Conservation (phyloP, 169 alveolate species). For the Cyclospora cayetanensis region DNA sequence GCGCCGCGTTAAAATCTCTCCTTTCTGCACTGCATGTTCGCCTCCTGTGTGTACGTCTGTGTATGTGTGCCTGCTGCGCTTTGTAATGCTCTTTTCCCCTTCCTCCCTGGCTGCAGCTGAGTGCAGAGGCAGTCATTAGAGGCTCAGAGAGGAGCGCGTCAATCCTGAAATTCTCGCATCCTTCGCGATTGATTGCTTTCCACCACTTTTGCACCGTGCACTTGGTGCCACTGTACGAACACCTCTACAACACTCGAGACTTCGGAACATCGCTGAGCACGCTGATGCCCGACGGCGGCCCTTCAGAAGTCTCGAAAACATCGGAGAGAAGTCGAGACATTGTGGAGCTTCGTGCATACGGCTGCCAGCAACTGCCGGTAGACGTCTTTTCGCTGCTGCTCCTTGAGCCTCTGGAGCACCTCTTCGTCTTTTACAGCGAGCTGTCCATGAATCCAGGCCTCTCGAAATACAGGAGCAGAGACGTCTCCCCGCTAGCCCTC, state of each 20-base stretch:
- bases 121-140: neutral
- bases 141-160: neutral
- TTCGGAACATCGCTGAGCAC: neutral
- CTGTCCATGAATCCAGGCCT: slow-evolving; percentile 18
- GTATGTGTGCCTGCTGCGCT: neutral
- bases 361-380: neutral
- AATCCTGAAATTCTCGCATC: neutral
- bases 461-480: neutral
- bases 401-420: slow-evolving; percentile 40
- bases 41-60: neutral
- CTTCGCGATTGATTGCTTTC: slow-evolving; percentile 49
- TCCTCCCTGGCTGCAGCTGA: neutral
- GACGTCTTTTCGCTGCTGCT: slow-evolving; percentile 27
- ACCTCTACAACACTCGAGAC: slow-evolving; percentile 22
- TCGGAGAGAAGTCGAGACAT: neutral
- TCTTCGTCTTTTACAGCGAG: slow-evolving; percentile 53
- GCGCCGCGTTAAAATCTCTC: neutral
- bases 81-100: no score
- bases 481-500: neutral
- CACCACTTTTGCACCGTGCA: slow-evolving; percentile 25
- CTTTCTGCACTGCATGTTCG: neutral
- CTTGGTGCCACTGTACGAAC: slow-evolving; percentile 44
- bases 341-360: neutral
- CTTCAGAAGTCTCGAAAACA: neutral
- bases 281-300: neutral